phyloP scores from a whole-genome alignment of 345 rosid species.

The Syzygium jambos region DNA sequence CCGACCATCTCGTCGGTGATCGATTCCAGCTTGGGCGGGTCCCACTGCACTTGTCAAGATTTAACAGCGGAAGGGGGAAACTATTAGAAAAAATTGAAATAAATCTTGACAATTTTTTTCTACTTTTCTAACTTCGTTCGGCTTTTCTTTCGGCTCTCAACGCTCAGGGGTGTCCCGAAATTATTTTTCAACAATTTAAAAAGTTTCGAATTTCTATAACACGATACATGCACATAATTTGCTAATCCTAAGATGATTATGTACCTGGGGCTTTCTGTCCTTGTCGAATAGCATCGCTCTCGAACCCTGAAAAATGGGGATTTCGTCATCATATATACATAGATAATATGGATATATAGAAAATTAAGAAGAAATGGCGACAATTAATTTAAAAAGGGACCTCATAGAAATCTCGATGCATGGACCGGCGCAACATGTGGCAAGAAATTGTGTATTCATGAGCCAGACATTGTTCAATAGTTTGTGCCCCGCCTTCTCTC shows the following conservation, averaged over 20 bases:
- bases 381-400: background rate
- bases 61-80: background rate
- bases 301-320: background rate
- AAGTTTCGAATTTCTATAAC: background rate
- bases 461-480: slow-evolving; percentile 5
- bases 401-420: slow-evolving; percentile 16
- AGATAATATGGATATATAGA: too few relatives aligned
- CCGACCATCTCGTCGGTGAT: slow-evolving; percentile 8
- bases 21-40: slow-evolving; percentile 8
- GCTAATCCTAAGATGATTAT: background rate
- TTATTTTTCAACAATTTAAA: background rate
- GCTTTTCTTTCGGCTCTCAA: background rate
- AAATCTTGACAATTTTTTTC: background rate
- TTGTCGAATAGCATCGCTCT: slow-evolving; percentile 11
- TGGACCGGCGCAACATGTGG: slow-evolving; percentile 6
- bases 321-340: background rate
- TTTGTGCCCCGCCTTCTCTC: slow-evolving; percentile 10
- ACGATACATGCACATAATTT: background rate
- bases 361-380: background rate
- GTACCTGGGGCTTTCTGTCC: slow-evolving; percentile 15
- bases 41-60: slow-evolving; percentile 12
- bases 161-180: background rate
- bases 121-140: background rate
- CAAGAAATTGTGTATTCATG: slow-evolving; percentile 3
- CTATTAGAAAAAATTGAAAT: background rate